Base-by-base conservation (phyloP, 345 rosid species). In the Draba incana region DNA sequence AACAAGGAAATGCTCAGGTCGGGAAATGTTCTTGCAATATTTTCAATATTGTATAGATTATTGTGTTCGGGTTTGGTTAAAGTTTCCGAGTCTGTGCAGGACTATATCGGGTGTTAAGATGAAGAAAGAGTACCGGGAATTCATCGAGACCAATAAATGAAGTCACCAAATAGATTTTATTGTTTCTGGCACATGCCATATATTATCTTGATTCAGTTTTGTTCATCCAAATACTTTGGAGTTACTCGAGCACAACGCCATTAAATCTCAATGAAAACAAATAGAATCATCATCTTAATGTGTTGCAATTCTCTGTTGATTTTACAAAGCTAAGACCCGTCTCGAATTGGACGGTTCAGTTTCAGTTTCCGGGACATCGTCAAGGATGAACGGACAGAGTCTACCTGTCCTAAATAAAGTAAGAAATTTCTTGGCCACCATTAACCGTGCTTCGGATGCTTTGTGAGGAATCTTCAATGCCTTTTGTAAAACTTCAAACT, bases 71-170 rank as follows among this genome's bases (percentile, higher is more conserved):
- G 9, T 53, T 61, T 74, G 52, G 57, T 68, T 74, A 27, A 74
- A 57, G 62, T 5, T 20, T 49, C 13, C 1, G 57, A n/a, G 63
- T 25, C 1, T 63, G 33, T 42, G 75, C 91, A 93, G 97, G 90
- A 79, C 75, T 6, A 78, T 90, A 13, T 30, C 97, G 0, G 99
- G 97, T 48, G 96, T 93, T 66, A 93, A 93, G 83, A 93, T 87
- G 99, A 93, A 93, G 91, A 84, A 81, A 51, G 99, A 93, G 82
- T 90, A 90, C 80, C 85, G 86, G 62, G 97, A 93, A 69, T 83
- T 93, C 78, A 85, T 93, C 47, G 95, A 84, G 51, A 87, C 86
- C 61, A 90, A 87, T 50, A 93, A 84, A 84, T 90, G 85, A 88
- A 75, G 37, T 30, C 57, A 62, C 28, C 66, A 64, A 1, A 66